Percentiles rank a stretch among this genome's conserved stretches.
Conservation (phyloP, 345 rosid species). For the Aegle marmelos region DNA sequence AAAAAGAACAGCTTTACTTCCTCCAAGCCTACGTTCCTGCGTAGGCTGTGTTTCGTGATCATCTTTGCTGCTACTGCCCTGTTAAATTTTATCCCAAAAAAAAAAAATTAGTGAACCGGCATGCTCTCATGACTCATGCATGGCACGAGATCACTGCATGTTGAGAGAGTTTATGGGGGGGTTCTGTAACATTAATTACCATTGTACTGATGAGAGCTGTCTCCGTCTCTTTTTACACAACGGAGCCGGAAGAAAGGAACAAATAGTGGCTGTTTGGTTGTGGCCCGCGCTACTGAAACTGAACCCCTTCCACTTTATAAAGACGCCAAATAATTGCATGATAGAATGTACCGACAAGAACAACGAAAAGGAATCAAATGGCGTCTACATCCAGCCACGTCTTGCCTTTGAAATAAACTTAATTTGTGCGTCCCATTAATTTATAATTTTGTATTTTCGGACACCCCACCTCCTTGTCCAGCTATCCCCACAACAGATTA, state of each 20-base stretch:
- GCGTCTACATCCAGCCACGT: neutral
- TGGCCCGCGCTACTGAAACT: neutral
- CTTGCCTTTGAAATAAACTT: neutral
- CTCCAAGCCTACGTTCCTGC: slow-evolving; percentile 34
- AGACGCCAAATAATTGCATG: neutral
- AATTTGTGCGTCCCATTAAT: neutral
- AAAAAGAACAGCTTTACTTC: slow-evolving; percentile 47
- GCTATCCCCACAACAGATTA: neutral
- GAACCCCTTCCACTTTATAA: neutral
- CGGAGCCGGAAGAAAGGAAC: neutral
- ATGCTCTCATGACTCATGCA: too few relatives aligned
- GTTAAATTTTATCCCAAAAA: slow-evolving; percentile 1
- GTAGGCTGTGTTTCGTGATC: slow-evolving; percentile 20
- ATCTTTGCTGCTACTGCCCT: slow-evolving; percentile 29
- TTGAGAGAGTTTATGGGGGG: neutral
- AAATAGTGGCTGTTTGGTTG: neutral
- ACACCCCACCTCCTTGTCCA: too few relatives aligned
- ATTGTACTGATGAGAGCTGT: slow-evolving; percentile 17
- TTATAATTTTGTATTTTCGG: too few relatives aligned
- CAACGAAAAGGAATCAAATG: slow-evolving; percentile 22
- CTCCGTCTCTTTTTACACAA: neutral
- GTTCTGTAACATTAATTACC: slow-evolving; percentile 9
- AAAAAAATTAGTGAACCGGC: neutral
- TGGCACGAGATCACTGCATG: too few relatives aligned
- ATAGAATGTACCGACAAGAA: neutral